These are phyloP conservation scores for Apiospora pterosperma DNA, from an alignment of 2,329 filamentous ascomycete genomes.

Conservation along the genomic window DNA sequence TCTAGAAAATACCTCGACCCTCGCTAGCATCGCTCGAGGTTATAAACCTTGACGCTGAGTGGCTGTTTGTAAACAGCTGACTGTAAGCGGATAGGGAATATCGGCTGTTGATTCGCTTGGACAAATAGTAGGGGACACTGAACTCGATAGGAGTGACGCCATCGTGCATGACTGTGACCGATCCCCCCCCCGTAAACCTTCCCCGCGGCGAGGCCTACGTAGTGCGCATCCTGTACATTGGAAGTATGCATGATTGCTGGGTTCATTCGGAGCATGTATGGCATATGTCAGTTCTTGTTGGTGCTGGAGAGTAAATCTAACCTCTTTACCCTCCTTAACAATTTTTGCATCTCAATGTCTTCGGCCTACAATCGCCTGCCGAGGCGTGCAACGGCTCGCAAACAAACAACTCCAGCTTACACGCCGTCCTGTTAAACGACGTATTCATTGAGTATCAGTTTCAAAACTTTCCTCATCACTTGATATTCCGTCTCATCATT, in stretches of 20 bases:
- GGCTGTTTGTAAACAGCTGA: not conserved
- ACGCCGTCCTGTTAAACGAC: not conserved
- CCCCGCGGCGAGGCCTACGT: not conserved
- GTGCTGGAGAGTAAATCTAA: not conserved
- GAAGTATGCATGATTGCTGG: not conserved
- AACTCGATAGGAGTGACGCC: not conserved
- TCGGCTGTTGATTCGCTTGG: not conserved
- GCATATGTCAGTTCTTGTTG: not conserved
- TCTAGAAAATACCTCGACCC: not conserved
- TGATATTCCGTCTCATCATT: not conserved
- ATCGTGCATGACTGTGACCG: constrained; percentile 1
- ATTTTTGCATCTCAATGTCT: not conserved
- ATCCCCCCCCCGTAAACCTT: constrained; percentile 1
- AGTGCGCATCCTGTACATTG: not conserved
- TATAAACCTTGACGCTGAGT: not conserved
- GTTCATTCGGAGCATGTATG: not conserved
- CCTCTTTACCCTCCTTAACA: not conserved
- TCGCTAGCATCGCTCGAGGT: not conserved
- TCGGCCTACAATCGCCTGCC: not conserved
- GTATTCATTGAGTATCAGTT: not conserved
- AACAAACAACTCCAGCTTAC: not conserved
- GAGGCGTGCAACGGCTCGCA: not conserved
- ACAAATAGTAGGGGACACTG: not conserved
- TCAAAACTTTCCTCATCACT: not conserved
- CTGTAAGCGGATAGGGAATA: not conserved